Evolutionary conservation across 2,329 filamentous ascomycete species (phyloP).

Genomic region (Penicillium sp.): DNA sequence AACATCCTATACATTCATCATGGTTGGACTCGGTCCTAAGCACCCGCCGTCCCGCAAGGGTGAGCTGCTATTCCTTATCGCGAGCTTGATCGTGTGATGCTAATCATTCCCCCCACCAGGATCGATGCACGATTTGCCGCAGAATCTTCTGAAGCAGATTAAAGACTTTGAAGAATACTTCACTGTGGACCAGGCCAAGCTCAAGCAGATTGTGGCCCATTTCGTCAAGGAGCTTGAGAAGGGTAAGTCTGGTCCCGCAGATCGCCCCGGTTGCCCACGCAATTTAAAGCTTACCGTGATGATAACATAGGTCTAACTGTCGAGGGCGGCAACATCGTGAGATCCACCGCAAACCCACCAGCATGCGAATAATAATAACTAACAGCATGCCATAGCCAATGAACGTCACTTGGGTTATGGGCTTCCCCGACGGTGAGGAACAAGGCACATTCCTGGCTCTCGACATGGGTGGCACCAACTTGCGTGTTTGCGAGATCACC

Average conservation of each 20-base stretch:
- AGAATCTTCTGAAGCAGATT: conserved; percentile 79
- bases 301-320: conserved; percentile 67
- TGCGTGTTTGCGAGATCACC: conserved; percentile 91
- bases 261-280: neutral
- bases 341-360: conserved; percentile 30
- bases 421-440: conserved; percentile 81
- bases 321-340: conserved; percentile 88
- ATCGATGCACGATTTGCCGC: conserved; percentile 87
- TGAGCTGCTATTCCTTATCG: conserved; percentile 47
- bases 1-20: conserved; percentile 39
- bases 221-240: conserved; percentile 87
- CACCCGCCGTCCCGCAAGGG: conserved; percentile 71
- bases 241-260: conserved; percentile 51
- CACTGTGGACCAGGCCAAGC: conserved; percentile 71
- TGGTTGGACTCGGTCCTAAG: conserved; percentile 66
- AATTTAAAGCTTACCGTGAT: conserved; percentile 1
- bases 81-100: conserved; percentile 5
- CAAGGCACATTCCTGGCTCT: conserved; percentile 84
- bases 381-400: conserved; percentile 66
- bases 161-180: conserved; percentile 81
- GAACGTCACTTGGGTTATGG: conserved; percentile 97
- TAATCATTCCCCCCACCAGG: conserved; percentile 51
- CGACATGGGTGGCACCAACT: conserved; percentile 95
- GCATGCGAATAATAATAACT: neutral
- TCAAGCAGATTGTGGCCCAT: conserved; percentile 87